Evolutionary conservation across 2,329 filamentous ascomycete species (phyloP).

Genomic region (Sporothrix humicola): DNA sequence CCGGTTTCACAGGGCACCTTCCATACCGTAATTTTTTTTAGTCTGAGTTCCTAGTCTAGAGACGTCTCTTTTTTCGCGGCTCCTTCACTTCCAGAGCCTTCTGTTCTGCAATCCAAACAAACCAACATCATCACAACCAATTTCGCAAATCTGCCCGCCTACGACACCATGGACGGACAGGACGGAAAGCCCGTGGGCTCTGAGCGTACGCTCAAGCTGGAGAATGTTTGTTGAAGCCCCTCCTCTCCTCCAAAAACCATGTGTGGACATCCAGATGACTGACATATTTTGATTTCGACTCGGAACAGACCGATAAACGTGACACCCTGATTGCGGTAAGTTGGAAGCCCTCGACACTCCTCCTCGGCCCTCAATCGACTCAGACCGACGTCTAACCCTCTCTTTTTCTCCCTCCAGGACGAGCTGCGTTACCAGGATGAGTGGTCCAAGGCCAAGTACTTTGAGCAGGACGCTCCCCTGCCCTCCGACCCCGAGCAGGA

Average conservation of each 20-base stretch:
- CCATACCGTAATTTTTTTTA: conserved; percentile 18
- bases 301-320: conserved; percentile 76
- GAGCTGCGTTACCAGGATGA: conserved; percentile 92
- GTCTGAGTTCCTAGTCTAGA: too few species aligned
- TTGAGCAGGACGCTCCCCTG: conserved; percentile 84
- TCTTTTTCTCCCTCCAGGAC: conserved; percentile 33
- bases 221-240: conserved; percentile 46
- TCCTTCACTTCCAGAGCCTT: conserved; percentile 18
- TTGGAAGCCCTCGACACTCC: not conserved
- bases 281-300: not conserved
- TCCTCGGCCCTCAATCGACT: not conserved
- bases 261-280: not conserved
- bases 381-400: not conserved
- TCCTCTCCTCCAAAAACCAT: not conserved
- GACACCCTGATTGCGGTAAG: conserved; percentile 74
- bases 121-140: conserved; percentile 3
- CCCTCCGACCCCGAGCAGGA: conserved; percentile 80
- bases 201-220: conserved; percentile 38
- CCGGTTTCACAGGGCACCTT: conserved; percentile 19
- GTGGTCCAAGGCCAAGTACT: conserved; percentile 79
- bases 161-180: conserved; percentile 33
- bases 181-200: conserved; percentile 34
- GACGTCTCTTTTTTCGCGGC: conserved; percentile 12
- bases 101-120: conserved; percentile 23
- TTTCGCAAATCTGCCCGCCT: conserved; percentile 3